Base-by-base conservation (phyloP, 2,329 filamentous ascomycete genomes). In the Cryphonectria carpinicola region DNA sequence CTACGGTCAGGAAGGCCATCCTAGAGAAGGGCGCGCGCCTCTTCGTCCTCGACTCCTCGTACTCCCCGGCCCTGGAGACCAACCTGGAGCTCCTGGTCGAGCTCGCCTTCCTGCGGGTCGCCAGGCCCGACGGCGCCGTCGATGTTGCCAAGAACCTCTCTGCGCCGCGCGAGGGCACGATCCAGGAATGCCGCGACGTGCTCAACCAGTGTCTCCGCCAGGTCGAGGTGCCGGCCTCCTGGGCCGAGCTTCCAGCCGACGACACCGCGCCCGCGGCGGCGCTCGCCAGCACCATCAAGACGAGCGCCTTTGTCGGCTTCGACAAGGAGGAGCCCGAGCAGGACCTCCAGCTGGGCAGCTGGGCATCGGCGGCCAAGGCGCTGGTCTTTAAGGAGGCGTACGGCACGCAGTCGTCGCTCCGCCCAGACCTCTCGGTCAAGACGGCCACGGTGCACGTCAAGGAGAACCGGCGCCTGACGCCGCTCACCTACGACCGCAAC, bases 351-450 rank as follows among this genome's bases (percentile, higher is more conserved):
- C 87, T 97, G 72, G 88, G 88, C 76, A 88, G 92, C 80, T 97
- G 95, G 93, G 88, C 95, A 81, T 87, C 90, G 63, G 93, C 91
- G 66, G 96, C 95, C 72, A 96, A 97, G 85, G 93, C 91, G 64
- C 86, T 99, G 70, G 89, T 89, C 5, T 99, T 99, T 88, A 97
- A 97, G 85, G 96, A 99, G 82, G 95, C 94, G 0, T 98, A 94
- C 78, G 90, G 88, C 73, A 95, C 94, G 35, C 84, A 89, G 77
- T 85, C 85, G 74, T 84, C 84, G 67, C 89, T 99, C 56, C 93
- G 96, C 68, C 96, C 96, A 14, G 96, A 99, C 77, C 85, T 97
- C 68, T 84, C 92, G 13, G 90, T 93, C 78, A 94, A 95, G 88
- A 98, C 95, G 1, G 91, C 88, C 77, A 93, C 94, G 58, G 92